phyloP scores from a whole-genome alignment of 2,329 filamentous ascomycete genomes.

The Curvularia eragrostidis region DNA sequence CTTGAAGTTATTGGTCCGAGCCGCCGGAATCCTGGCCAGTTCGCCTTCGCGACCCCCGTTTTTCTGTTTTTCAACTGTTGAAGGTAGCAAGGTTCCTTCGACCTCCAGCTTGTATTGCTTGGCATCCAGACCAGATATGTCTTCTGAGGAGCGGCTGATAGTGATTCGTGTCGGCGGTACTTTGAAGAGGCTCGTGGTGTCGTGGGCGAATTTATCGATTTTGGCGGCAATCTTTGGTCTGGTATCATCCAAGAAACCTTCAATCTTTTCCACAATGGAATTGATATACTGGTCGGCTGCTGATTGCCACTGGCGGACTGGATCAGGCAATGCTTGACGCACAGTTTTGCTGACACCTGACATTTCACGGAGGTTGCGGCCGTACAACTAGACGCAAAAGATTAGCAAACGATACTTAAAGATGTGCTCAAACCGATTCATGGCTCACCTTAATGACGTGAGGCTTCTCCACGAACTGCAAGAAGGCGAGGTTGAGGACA shows the following conservation, averaged over 20 bases:
- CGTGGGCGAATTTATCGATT: conserved; percentile 84
- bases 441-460: conserved; percentile 69
- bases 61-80: conserved; percentile 63
- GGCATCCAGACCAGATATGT: conserved; percentile 79
- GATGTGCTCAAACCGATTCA: not conserved
- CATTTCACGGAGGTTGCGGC: conserved; percentile 79
- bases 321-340: conserved; percentile 81
- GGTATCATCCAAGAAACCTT: conserved; percentile 86
- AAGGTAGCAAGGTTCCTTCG: conserved; percentile 64
- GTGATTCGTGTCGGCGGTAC: conserved; percentile 86
- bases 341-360: conserved; percentile 93
- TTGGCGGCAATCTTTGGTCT: conserved; percentile 85
- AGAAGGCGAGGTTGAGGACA: conserved; percentile 82
- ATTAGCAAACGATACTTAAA: not conserved
- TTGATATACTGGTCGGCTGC: conserved; percentile 87
- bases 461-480: conserved; percentile 91
- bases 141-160: conserved; percentile 78
- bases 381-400: conserved; percentile 67
- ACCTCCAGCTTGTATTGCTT: conserved; percentile 81
- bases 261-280: conserved; percentile 85
- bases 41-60: conserved; percentile 77
- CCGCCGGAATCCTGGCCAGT: conserved; percentile 70
- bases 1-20: conserved; percentile 67
- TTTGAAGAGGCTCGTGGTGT: conserved; percentile 87
- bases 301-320: conserved; percentile 81